These are phyloP conservation scores for Claviceps sorghi DNA, from an alignment of 2,329 filamentous ascomycete genomes.

Conservation along the genomic window DNA sequence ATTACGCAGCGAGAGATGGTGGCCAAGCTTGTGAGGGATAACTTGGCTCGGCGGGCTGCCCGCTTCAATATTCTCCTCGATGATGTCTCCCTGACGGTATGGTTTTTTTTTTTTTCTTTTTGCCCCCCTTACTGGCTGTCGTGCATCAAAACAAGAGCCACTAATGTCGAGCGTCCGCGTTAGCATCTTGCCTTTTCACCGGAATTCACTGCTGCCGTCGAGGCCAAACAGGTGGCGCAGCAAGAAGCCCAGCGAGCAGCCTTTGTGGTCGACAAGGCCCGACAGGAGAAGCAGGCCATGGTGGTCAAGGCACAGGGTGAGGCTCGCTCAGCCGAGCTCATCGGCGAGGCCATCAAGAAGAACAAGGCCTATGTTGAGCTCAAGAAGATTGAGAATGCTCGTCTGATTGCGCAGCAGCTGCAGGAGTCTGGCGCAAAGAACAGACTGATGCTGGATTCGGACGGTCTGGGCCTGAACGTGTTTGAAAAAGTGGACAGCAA, in stretches of 20 bases:
- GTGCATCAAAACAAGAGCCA: neutral
- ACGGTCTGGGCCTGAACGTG: conserved; percentile 85
- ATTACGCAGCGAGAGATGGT: conserved; percentile 99
- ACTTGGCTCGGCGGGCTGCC: conserved; percentile 76
- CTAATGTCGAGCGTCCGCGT: neutral
- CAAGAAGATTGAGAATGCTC: conserved; percentile 94
- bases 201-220: conserved; percentile 58
- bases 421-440: conserved; percentile 80
- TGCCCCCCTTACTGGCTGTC: neutral
- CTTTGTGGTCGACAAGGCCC: conserved; percentile 95
- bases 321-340: conserved; percentile 90
- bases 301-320: conserved; percentile 98
- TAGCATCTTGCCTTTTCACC: conserved; percentile 60
- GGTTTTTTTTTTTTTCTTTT: neutral
- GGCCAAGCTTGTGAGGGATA: conserved; percentile 78
- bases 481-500: conserved; percentile 38
- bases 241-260: conserved; percentile 95
- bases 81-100: conserved; percentile 89
- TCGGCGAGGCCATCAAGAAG: conserved; percentile 99
- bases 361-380: conserved; percentile 91
- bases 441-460: conserved; percentile 82
- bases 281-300: conserved; percentile 98
- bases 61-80: conserved; percentile 96
- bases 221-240: conserved; percentile 61
- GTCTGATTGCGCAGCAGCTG: conserved; percentile 72